phyloP scores from a whole-genome alignment of 331 rosid species.

The Telfairia occidentalis region DNA sequence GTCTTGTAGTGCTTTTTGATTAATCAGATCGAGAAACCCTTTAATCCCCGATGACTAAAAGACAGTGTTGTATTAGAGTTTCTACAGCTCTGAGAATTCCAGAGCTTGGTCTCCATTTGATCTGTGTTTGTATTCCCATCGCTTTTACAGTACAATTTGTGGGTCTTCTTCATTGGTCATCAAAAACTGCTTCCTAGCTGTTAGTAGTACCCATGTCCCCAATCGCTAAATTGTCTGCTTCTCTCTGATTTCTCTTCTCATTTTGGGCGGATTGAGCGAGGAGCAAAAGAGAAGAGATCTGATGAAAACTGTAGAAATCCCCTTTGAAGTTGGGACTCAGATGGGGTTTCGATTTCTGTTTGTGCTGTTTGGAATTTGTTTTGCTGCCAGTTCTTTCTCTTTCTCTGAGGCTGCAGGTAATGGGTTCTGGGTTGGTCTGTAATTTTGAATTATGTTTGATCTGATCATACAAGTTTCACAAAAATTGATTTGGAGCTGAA shows the following conservation, averaged over 20 bases:
- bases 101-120: slow-evolving; percentile 26
- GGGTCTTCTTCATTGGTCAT: slow-evolving; percentile 35
- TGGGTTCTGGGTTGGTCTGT: slow-evolving; percentile 23
- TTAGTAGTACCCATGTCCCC: slow-evolving; percentile 19
- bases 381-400: slow-evolving; percentile 26
- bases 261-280: slow-evolving; percentile 15
- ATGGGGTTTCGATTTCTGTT: slow-evolving; percentile 43
- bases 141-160: slow-evolving; percentile 18
- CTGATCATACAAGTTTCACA: slow-evolving; percentile 5
- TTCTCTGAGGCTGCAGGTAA: slow-evolving; percentile 61
- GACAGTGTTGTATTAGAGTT: slow-evolving; percentile 19
- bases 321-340: slow-evolving; percentile 11
- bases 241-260: slow-evolving; percentile 21
- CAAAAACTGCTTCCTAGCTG: slow-evolving; percentile 17
- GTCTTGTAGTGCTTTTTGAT: slow-evolving; percentile 26
- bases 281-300: slow-evolving; percentile 20
- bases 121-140: slow-evolving; percentile 17
- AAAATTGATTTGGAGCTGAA: slow-evolving; percentile 4
- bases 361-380: slow-evolving; percentile 38
- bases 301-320: slow-evolving; percentile 18
- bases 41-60: slow-evolving; percentile 20
- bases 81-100: slow-evolving; percentile 25
- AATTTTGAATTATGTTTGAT: slow-evolving; percentile 9
- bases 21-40: slow-evolving; percentile 22
- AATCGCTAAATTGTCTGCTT: slow-evolving; percentile 11